phyloP scores from a whole-genome alignment of 305 asterid species.

The Fraxinus velutina region DNA sequence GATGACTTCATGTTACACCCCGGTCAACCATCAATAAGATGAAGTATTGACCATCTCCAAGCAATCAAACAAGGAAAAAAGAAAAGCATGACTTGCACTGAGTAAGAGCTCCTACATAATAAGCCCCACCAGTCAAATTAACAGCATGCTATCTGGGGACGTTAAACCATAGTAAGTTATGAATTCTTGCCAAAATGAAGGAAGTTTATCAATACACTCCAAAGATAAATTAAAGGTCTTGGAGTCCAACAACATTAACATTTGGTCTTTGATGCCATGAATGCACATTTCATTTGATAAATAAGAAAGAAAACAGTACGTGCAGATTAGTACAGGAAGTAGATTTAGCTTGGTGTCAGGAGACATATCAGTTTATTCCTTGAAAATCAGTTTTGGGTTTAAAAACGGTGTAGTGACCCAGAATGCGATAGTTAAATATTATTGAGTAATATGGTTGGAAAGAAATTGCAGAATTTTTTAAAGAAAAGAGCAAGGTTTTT shows the following conservation, averaged over 20 bases:
- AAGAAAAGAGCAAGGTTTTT: neutral
- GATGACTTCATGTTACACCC: neutral
- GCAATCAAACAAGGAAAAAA: neutral
- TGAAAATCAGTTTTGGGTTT: neutral
- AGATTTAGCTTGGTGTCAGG: neutral
- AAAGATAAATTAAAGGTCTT: constrained; percentile 2
- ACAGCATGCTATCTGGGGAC: neutral
- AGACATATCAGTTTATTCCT: neutral
- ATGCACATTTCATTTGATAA: constrained; percentile 18
- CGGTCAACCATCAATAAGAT: neutral
- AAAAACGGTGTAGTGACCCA: neutral
- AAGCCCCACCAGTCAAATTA: neutral
- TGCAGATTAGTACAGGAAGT: neutral
- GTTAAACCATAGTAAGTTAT: neutral
- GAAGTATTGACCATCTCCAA: constrained; percentile 1
- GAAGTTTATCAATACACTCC: neutral
- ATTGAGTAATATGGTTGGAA: neutral
- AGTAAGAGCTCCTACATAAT: neutral
- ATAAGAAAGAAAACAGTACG: constrained; percentile 1
- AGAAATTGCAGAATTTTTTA: neutral
- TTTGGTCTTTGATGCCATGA: constrained; percentile 1
- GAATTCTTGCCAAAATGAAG: neutral
- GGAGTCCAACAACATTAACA: neutral
- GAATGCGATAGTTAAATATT: neutral
- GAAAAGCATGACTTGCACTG: neutral